These are phyloP conservation scores for Cladobotryum mycophilum DNA, from an alignment of 2,329 filamentous ascomycete genomes.

Conservation along the genomic window DNA sequence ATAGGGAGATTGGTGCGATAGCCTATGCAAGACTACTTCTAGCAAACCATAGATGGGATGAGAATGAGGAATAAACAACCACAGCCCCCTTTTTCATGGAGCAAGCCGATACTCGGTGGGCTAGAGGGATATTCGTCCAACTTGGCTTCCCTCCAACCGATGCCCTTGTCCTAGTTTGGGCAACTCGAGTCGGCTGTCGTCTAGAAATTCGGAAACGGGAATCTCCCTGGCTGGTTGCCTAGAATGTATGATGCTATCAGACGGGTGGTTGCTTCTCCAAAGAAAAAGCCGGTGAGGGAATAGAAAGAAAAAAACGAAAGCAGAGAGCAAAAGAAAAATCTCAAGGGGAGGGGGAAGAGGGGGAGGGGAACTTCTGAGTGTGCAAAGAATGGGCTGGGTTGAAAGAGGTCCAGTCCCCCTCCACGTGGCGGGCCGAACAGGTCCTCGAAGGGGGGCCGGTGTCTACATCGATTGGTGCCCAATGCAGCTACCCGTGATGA, in stretches of 20 bases:
- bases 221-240: not conserved
- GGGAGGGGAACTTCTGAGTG: not conserved
- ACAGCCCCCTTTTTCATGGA: too few relatives aligned
- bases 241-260: not conserved
- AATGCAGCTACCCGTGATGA: slow-evolving; percentile 9
- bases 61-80: too few relatives aligned
- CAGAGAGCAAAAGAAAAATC: not conserved
- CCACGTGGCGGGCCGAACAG: slow-evolving; percentile 9
- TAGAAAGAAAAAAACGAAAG: not conserved
- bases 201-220: not conserved
- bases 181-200: not conserved
- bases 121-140: not conserved
- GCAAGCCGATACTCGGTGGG: too few relatives aligned
- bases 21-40: too few relatives aligned
- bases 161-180: not conserved
- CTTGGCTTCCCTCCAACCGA: not conserved
- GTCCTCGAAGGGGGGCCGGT: not conserved
- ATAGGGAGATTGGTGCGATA: not conserved
- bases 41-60: too few relatives aligned
- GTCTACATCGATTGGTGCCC: slow-evolving; percentile 11
- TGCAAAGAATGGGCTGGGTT: too few relatives aligned
- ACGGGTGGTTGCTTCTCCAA: not conserved
- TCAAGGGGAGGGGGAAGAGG: not conserved
- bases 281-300: not conserved
- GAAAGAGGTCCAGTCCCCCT: not conserved